Conservation (phyloP, 352 stramenopile species). For the Globisporangium rhizosaccharum region DNA sequence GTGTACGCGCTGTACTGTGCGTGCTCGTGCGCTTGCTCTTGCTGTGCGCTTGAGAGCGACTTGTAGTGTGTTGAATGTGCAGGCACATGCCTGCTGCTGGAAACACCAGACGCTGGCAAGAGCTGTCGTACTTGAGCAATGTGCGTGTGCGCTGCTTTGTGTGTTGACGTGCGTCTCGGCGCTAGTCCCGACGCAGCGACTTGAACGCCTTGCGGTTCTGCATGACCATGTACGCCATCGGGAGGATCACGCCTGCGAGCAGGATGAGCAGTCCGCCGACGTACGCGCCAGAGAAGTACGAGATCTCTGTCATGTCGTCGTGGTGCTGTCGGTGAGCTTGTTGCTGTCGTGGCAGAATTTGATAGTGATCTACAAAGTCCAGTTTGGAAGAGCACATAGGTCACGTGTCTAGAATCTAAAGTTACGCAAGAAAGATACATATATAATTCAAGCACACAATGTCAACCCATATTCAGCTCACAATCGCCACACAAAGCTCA, state of each 20-base stretch:
- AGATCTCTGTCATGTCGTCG: constrained; percentile 32
- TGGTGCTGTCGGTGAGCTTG: background rate
- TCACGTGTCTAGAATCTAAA: background rate
- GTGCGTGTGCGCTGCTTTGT: background rate
- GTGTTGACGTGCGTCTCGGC: background rate
- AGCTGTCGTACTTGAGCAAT: background rate
- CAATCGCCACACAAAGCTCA: background rate
- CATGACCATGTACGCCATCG: constrained; percentile 82
- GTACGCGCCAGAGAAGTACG: constrained; percentile 71
- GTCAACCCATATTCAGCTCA: background rate
- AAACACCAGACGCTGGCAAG: too few relatives aligned
- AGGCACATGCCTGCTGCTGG: too few relatives aligned
- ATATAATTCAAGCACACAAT: too few relatives aligned
- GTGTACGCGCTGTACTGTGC: too few relatives aligned
- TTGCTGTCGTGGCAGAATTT: background rate
- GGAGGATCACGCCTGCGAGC: constrained; percentile 57
- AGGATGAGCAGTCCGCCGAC: constrained; percentile 62
- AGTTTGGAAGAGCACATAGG: background rate
- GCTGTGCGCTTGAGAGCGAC: too few relatives aligned
- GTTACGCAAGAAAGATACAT: too few relatives aligned
- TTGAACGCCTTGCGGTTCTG: constrained; percentile 88
- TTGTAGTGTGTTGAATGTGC: too few relatives aligned
- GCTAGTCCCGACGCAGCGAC: constrained; percentile 62
- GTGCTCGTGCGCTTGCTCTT: too few relatives aligned
- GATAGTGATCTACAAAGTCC: background rate